Percentiles rank a stretch among this genome's conserved stretches.
These are phyloP conservation scores for Nepenthes alata DNA, from an alignment of 179 eudicot genomes.

Conservation along the genomic window DNA sequence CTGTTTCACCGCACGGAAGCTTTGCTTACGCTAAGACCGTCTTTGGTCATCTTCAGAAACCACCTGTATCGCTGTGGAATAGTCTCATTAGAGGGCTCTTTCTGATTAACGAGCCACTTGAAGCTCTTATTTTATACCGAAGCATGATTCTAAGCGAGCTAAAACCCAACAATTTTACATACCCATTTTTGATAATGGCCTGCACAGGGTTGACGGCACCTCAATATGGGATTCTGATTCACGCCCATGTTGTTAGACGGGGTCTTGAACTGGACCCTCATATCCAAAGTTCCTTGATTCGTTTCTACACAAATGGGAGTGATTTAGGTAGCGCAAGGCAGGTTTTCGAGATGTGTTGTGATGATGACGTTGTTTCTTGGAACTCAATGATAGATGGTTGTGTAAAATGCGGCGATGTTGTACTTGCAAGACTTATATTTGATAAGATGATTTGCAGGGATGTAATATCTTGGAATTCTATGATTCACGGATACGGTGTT, in stretches of 20 bases:
- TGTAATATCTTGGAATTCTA: constrained; percentile 27
- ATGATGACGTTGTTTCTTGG: constrained; percentile 20
- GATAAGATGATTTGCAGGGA: constrained; percentile 20
- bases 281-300: constrained; percentile 27
- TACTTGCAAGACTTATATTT: constrained; percentile 17
- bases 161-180: constrained; percentile 24
- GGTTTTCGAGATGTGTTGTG: constrained; percentile 17
- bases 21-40: constrained; percentile 19
- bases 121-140: constrained; percentile 15
- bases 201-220: constrained; percentile 10
- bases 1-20: not conserved
- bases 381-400: constrained; percentile 27
- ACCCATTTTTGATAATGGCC: constrained; percentile 24
- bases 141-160: constrained; percentile 14
- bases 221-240: constrained; percentile 14
- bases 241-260: constrained; percentile 22
- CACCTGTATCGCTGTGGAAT: constrained; percentile 19
- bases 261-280: constrained; percentile 22
- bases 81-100: constrained; percentile 28
- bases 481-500: constrained; percentile 27
- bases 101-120: constrained; percentile 9
- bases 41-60: constrained; percentile 18
- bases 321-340: constrained; percentile 15
- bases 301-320: constrained; percentile 16
- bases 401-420: constrained; percentile 22